Evolutionary conservation across 257 asterid genomes (phyloP).

Genomic region (Solanum virginianum): DNA sequence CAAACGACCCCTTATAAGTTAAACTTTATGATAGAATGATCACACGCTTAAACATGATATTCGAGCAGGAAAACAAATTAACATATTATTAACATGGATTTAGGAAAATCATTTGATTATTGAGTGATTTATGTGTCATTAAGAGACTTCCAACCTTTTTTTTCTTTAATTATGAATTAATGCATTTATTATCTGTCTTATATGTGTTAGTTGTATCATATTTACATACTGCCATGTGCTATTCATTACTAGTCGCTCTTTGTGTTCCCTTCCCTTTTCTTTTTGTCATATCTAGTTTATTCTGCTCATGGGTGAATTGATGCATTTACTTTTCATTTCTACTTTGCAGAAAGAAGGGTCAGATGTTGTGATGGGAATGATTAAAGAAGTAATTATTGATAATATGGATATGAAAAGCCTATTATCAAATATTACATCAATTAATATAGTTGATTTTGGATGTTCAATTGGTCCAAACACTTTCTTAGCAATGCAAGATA

Average conservation of each 20-base stretch:
- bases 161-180: background rate
- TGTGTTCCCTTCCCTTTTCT: too few relatives aligned
- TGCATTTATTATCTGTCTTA: too few relatives aligned
- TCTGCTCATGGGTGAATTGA: too few relatives aligned
- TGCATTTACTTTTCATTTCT: background rate
- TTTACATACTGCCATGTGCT: too few relatives aligned
- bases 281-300: too few relatives aligned
- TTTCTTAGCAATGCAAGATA: conserved; percentile 22
- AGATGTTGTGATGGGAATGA: conserved; percentile 12
- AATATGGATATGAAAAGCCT: background rate
- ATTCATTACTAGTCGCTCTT: too few relatives aligned
- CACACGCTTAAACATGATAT: background rate
- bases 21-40: too few relatives aligned
- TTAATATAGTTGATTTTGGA: conserved; percentile 36
- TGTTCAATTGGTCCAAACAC: conserved; percentile 41
- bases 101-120: background rate
- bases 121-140: background rate
- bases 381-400: conserved; percentile 6
- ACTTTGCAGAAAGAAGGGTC: conserved; percentile 25
- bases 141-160: background rate
- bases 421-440: background rate
- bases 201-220: too few relatives aligned
- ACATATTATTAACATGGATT: background rate
- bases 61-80: too few relatives aligned
- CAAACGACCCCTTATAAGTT: too few relatives aligned